Evolutionary conservation across 2,329 filamentous ascomycete species (phyloP).

Genomic region (Celoporthe dispersa): DNA sequence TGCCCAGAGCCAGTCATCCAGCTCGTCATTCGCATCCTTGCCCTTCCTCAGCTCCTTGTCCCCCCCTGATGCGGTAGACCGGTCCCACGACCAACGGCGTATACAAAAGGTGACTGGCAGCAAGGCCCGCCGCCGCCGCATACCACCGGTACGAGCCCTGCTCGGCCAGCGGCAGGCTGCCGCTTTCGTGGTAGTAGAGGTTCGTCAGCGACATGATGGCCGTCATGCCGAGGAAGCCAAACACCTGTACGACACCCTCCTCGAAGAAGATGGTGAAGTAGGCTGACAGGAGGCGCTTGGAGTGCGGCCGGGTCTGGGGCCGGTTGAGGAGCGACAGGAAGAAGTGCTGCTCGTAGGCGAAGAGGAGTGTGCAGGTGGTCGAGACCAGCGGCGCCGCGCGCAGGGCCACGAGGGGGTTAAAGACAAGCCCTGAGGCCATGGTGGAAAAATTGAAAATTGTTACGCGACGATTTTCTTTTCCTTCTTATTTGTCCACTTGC

Average conservation of each 20-base stretch:
- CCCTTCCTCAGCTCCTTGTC: no score
- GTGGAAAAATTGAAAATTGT: no score
- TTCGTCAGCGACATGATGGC: no score
- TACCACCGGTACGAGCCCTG: constrained; percentile 38
- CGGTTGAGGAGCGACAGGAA: constrained; percentile 46
- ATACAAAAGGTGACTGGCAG: constrained; percentile 16
- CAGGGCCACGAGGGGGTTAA: constrained; percentile 44
- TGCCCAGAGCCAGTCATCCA: constrained; percentile 40
- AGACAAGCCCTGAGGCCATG: constrained; percentile 33
- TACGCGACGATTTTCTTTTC: no score
- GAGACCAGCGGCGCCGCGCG: constrained; percentile 51
- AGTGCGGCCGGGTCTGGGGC: constrained; percentile 35
- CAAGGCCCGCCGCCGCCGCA: constrained; percentile 39
- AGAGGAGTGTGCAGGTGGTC: constrained; percentile 51
- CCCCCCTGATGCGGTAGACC: no score
- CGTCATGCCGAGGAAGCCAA: constrained; percentile 38
- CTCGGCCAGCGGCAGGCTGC: no score
- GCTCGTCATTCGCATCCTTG: no score
- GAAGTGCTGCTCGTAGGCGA: constrained; percentile 49
- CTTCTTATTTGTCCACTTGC: no score
- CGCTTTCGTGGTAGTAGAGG: no score
- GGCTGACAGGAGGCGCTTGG: constrained; percentile 45
- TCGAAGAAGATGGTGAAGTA: constrained; percentile 50
- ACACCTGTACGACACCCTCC: constrained; percentile 40
- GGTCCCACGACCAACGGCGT: no score